Evolutionary conservation across 1,284 basidiomycete genomes (phyloP), one percentile per base, ranked within the genome.

Genomic region (Amanita bisporigera): DNA sequence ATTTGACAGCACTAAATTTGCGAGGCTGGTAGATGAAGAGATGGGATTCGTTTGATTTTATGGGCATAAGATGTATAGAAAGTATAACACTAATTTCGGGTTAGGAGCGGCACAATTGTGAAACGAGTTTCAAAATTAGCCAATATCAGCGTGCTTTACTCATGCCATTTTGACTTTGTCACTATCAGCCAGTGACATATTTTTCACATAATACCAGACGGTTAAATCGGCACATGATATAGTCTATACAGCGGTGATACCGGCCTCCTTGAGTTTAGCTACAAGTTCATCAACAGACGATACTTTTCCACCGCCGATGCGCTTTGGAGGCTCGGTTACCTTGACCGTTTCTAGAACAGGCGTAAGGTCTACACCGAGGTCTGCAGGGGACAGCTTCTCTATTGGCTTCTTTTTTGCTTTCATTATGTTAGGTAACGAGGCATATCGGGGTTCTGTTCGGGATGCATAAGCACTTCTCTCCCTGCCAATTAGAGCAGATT

Each of bases 321-420:
- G 90, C 80, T 94, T 92, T 1, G 95, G 93, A 50, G 97, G 97
- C 77, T 98, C 96, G 11, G 88, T 82, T n/a, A 99, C 93, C 75
- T 94, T 95, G 75, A 99, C 75, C 1, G 91, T 96, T 83, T 98
- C 95, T 41, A 99, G 83, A 54, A 89, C 86, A 19, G 95, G 95
- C 1, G 88, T 86, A 52, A 92, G 84, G 78, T 96, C 92, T 45
- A 97, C 83, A n/a, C 91, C 90, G 17, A 99, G 90, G 74, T 97
- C 95, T 58, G 87, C 84, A 11, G 95, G 85, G 40, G 89, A 89
- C 69, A 96, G 75, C 77, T 95, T 97, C 82, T 97, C 92, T 61
- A 99, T 83, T 29, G 94, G 93, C 84, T 99, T 99, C 88, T 99
- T 99, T 88, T 99, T 99, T 29, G 97, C 97, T 83, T 97, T 97